A percentile compares a stretch with the other conserved stretches of the same genome.
These are phyloP conservation scores for Fusarium sororula DNA, from an alignment of 2,329 filamentous ascomycete genomes.

Conservation along the genomic window DNA sequence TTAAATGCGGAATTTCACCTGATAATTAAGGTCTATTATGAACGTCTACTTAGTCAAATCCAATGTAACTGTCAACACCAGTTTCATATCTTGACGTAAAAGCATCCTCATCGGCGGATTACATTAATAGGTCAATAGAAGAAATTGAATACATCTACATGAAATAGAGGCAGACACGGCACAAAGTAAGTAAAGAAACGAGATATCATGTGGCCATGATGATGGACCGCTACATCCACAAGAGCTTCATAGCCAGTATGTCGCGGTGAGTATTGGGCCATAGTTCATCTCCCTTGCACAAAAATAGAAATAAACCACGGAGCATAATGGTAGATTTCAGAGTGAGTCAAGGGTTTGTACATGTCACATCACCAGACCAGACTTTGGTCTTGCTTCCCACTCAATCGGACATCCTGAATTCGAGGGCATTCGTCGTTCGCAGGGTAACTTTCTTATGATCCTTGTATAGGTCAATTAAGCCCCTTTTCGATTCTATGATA, in stretches of 20 bases:
- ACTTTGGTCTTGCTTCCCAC: background rate
- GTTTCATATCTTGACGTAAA: background rate
- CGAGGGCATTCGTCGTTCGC: background rate
- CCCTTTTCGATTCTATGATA: conserved; percentile 54
- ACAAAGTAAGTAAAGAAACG: background rate
- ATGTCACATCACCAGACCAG: conserved; percentile 3
- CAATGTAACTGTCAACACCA: background rate
- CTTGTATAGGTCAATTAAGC: conserved; percentile 48
- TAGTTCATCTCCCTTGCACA: conserved; percentile 77
- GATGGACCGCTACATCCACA: conserved; percentile 77
- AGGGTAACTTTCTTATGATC: conserved; percentile 18
- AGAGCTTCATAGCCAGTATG: conserved; percentile 55
- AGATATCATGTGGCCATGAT: conserved; percentile 63
- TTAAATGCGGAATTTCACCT: background rate
- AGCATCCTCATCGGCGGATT: background rate
- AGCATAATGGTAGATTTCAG: conserved; percentile 74
- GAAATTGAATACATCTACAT: background rate
- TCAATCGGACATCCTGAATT: conserved; percentile 6
- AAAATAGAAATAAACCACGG: conserved; percentile 86
- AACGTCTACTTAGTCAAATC: background rate
- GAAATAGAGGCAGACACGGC: background rate
- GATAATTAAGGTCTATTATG: background rate
- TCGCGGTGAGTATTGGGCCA: conserved; percentile 74
- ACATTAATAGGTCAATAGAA: background rate
- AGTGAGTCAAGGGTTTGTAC: conserved; percentile 75